These are phyloP conservation scores for Yarrowia deformans DNA, from an alignment of 805 yeast genomes.

Conservation along the genomic window DNA sequence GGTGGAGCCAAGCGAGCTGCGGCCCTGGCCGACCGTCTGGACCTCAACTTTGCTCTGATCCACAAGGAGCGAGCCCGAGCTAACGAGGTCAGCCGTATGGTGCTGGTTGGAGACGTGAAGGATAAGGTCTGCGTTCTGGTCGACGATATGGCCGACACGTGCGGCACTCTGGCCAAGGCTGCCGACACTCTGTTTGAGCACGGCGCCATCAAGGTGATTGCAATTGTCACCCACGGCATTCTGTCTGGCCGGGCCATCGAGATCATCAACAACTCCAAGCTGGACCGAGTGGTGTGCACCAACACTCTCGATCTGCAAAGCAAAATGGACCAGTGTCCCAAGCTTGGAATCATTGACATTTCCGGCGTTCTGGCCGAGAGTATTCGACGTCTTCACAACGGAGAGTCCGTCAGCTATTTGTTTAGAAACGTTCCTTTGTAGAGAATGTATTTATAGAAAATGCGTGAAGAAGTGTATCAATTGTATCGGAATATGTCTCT, in stretches of 20 bases:
- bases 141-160: conserved; percentile 99
- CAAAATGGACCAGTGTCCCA: conserved; percentile 64
- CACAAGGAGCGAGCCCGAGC: conserved; percentile 98
- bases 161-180: conserved; percentile 96
- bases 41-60: conserved; percentile 91
- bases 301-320: conserved; percentile 89
- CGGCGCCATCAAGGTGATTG: conserved; percentile 85
- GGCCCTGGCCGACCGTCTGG: conserved; percentile 91
- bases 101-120: conserved; percentile 92
- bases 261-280: conserved; percentile 70
- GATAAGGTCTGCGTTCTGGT: conserved; percentile 85
- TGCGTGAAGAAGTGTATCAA: background rate
- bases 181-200: conserved; percentile 83
- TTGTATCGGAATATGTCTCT: background rate
- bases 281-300: conserved; percentile 84
- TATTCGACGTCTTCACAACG: conserved; percentile 92
- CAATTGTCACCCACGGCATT: conserved; percentile 96
- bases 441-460: conserved; percentile 37
- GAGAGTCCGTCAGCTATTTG: conserved; percentile 90
- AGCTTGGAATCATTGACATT: conserved; percentile 81
- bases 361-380: conserved; percentile 91
- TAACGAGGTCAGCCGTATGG: conserved; percentile 97
- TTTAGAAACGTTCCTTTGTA: conserved; percentile 69
- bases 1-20: conserved; percentile 99
- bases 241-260: conserved; percentile 86